Base-by-base conservation (phyloP, 2,329 filamentous ascomycete species). In the Pestalotiopsis sp. region DNA sequence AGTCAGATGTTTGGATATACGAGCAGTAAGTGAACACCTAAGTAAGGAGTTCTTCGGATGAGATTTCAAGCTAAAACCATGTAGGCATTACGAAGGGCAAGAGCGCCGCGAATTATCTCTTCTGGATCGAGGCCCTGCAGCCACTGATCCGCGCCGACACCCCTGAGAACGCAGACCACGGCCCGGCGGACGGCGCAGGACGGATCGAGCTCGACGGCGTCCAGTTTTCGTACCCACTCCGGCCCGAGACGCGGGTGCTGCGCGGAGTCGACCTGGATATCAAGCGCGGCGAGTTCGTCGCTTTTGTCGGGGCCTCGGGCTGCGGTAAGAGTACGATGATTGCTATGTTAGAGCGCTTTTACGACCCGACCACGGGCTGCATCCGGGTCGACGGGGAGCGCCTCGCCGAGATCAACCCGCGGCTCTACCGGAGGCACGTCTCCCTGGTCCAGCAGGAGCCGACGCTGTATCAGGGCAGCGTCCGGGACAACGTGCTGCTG, bases 251-350 rank as follows among this genome's bases (percentile, higher is more conserved):
- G 0, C 75, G 79, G 38, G 80, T 85, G 69, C 75, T 86, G 1
- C 76, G 81, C 3, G 81, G 84, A 1, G 76, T 88, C 3, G 74
- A 81, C 38, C 79, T 86, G 17, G 64, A 81, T 68, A 81, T 86
- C 70, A 73, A 80, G 65, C 81, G 81, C 4, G 85, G 85, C 17
- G 81, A 86, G 55, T 88, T 85, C 63, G 79, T 85, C 3, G 87
- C 86, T 0, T 79, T 89, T 23, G 87, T 90, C 0, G 87, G 87
- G 2, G 79, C 85, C 14, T 86, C 84, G 0, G 87, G 88, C 4
- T 88, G 86, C 67, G 88, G 88, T 2, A 91, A 91, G 74, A 88
- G 85, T 1, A 91, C 89, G 1, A 86, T 88, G 67, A 83, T 92
- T 66, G 83, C 85, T 13, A 79, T 86, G 71, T 76, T 86, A 0